These are phyloP conservation scores for Ophiognomonia clavigignenti-juglandacearum DNA, from an alignment of 2,329 filamentous ascomycete genomes.

Conservation along the genomic window DNA sequence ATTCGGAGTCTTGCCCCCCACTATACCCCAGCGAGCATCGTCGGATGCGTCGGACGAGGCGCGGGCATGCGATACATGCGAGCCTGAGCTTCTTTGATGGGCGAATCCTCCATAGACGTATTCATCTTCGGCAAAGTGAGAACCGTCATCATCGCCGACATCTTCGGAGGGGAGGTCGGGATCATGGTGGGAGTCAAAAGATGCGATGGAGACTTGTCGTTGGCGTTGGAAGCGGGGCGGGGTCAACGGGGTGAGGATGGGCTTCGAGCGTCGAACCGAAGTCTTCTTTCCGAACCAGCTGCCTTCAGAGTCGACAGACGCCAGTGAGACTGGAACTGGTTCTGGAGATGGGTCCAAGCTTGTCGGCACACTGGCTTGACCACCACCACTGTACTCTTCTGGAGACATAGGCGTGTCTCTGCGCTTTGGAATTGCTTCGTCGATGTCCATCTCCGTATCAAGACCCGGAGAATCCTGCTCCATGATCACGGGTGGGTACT, in stretches of 20 bases:
- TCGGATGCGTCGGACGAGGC: constrained; percentile 58
- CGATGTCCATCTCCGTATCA: constrained; percentile 7
- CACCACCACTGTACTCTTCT: constrained; percentile 3
- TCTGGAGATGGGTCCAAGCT: constrained; percentile 45
- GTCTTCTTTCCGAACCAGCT: constrained; percentile 69
- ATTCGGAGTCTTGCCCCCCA: constrained; percentile 41
- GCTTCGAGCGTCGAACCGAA: constrained; percentile 31
- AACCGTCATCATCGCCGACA: constrained; percentile 59
- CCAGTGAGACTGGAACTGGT: constrained; percentile 75
- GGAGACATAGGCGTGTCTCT: constrained; percentile 16
- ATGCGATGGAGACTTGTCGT: constrained; percentile 21
- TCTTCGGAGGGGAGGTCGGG: constrained; percentile 36
- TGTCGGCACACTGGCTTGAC: constrained; percentile 9
- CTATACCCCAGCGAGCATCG: constrained; percentile 43
- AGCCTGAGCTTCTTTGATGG: constrained; percentile 22
- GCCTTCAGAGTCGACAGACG: constrained; percentile 90
- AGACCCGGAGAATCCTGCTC: constrained; percentile 18
- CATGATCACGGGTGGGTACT: constrained; percentile 22
- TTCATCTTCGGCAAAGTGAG: constrained; percentile 62
- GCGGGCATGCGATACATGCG: constrained; percentile 31
- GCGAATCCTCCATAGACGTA: constrained; percentile 59
- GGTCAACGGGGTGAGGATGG: constrained; percentile 25
- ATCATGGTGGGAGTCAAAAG: constrained; percentile 41
- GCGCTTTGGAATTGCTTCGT: constrained; percentile 27
- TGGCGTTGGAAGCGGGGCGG: constrained; percentile 31